phyloP scores from a whole-genome alignment of 495 filamentous ascomycete species.

The Aspergillus baeticus region DNA sequence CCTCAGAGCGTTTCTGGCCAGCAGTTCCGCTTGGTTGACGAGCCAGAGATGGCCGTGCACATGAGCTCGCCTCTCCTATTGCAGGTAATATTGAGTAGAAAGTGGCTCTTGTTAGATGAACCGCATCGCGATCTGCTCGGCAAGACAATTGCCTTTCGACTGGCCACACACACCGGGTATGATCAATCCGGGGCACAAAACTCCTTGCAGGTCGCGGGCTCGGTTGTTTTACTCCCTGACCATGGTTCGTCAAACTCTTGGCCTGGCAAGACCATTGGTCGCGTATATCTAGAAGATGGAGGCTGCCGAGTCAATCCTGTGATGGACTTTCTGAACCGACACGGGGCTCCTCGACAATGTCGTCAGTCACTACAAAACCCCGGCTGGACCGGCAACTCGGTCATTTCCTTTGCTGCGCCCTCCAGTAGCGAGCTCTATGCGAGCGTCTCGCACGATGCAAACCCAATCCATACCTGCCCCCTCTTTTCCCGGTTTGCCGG shows the following conservation, averaged over 20 bases:
- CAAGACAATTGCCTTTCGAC: neutral
- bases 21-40: neutral
- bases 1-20: neutral
- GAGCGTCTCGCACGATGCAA: neutral
- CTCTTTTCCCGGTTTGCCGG: slow-evolving; percentile 4
- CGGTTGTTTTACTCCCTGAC: neutral
- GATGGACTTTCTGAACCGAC: slow-evolving; percentile 5
- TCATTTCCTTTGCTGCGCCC: neutral
- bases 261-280: neutral
- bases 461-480: slow-evolving; percentile 3
- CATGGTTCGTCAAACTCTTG: neutral
- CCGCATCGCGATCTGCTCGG: neutral
- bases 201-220: neutral
- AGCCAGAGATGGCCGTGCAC: neutral
- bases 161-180: neutral
- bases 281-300: neutral
- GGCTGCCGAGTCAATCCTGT: slow-evolving; percentile 1
- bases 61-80: neutral
- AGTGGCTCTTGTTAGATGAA: neutral
- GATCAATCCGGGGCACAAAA: neutral
- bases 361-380: neutral
- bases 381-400: neutral
- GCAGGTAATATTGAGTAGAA: neutral
- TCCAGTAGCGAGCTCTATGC: neutral
- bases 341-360: neutral